Evolutionary conservation across 805 yeast genomes (phyloP), one percentile per base, ranked within the genome.

Genomic region (Pichia occidentalis): DNA sequence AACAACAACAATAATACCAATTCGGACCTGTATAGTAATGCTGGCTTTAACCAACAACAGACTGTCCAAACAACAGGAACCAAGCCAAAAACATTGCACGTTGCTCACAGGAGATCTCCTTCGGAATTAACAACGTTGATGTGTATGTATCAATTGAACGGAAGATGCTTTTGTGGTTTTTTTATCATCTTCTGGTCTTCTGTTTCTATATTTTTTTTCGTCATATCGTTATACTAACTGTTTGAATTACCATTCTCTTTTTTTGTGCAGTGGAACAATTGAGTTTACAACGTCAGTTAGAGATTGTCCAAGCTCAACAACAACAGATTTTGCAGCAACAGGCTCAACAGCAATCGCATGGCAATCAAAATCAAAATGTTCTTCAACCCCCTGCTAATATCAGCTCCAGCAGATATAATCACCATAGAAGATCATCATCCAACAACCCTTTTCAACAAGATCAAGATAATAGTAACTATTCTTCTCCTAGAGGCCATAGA

Each of bases 21-120:
- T 27, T 27, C 30, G 18, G 30, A 27, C 30, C n/a, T n/a, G n/a
- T n/a, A n/a, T 23, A 9, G 12, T 23, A 9, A 23, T 12, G 9
- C 17, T 27, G 30, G 11, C 30, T 14, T 11, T 20, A 27, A 35
- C 12, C 65, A 16, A 58, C 56, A 24, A 14, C 52, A 56, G 23
- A 54, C 59, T 16, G 51, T 60, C 14, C 56, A 52, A 35, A 59
- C 64, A 5, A 46, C 54, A 1, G 65, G 65, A 8, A 47, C 45
- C 3, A 55, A 51, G 39, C 80, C 82, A 27, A 72, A 73, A 48
- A 76, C 75, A 44, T 69, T 92, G 43, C 94, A 87, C 63, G 87
- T 90, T 47, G 97, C 97, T n/a, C 97, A 92, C 54, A 75, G 97
- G 54, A 74, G 95, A 44, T 83, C 97, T 3, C 97, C 97, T n/a